phyloP scores from a whole-genome alignment of 257 asterid species.

The Rauvolfia tetraphylla region DNA sequence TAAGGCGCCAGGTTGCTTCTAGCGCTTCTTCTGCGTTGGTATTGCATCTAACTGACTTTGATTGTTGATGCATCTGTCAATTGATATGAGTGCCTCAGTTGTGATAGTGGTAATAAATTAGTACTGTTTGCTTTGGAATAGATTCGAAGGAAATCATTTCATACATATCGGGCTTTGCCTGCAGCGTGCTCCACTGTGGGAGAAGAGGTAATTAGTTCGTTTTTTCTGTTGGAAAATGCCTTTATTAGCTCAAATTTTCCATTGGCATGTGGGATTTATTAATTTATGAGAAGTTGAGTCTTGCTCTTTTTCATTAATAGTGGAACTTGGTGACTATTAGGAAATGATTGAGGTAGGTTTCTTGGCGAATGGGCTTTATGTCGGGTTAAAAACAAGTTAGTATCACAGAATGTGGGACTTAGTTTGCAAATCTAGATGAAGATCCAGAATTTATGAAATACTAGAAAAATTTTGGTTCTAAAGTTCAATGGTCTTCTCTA shows the following conservation, averaged over 20 bases:
- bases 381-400: not conserved
- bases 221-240: not conserved
- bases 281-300: not conserved
- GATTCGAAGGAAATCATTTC: constrained; percentile 54
- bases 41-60: not conserved
- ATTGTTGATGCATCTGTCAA: not conserved
- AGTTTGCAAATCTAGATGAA: not conserved
- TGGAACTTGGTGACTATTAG: not conserved
- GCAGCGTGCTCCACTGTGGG: constrained; percentile 33
- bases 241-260: not conserved
- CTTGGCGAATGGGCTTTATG: not conserved
- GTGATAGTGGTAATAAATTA: not conserved
- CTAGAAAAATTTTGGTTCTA: not conserved
- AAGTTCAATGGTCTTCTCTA: not conserved
- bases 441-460: not conserved
- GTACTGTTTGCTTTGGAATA: constrained; percentile 18
- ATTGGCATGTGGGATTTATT: not conserved
- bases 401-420: not conserved
- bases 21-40: constrained; percentile 66
- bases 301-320: not conserved
- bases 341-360: not conserved
- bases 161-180: constrained; percentile 39
- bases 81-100: not conserved
- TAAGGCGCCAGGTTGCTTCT: constrained; percentile 78
- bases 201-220: constrained; percentile 47